Conservation (phyloP, 1,284 basidiomycete genomes). For the Pseudozyma flocculosa region DNA sequence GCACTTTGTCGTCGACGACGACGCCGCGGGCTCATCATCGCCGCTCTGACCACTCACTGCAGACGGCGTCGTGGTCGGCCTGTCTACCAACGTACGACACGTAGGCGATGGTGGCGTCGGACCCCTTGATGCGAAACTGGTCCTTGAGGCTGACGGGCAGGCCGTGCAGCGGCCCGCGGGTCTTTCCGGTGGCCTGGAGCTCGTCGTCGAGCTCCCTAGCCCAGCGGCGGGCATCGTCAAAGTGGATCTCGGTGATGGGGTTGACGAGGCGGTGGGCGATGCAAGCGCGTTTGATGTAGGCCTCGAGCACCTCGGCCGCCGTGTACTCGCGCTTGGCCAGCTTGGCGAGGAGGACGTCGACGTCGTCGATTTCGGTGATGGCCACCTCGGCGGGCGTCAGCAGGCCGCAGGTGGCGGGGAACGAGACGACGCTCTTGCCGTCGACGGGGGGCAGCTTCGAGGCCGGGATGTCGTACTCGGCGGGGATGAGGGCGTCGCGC, state of each 20-base stretch:
- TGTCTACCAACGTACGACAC: constrained; percentile 62
- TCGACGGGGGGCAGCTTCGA: constrained; percentile 15
- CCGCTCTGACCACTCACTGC: constrained; percentile 47
- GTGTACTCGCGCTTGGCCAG: constrained; percentile 65
- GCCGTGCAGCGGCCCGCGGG: constrained; percentile 67
- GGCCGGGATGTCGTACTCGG: constrained; percentile 17
- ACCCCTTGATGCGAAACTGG: constrained; percentile 66
- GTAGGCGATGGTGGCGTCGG: constrained; percentile 67
- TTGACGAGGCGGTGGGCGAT: constrained; percentile 76
- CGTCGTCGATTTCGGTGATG: constrained; percentile 56
- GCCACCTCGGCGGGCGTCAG: constrained; percentile 28
- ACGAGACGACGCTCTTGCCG: constrained; percentile 22
- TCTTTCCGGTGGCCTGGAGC: constrained; percentile 62
- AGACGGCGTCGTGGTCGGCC: constrained; percentile 19
- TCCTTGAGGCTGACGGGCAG: constrained; percentile 70
- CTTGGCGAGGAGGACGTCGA: constrained; percentile 63
- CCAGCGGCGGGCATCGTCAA: constrained; percentile 65
- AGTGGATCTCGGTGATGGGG: constrained; percentile 66
- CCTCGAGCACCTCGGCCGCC: constrained; percentile 69
- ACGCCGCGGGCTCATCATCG: too few species aligned
- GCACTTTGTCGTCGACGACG: too few species aligned
- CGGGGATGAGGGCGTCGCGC: constrained; percentile 30
- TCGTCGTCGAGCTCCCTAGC: constrained; percentile 66
- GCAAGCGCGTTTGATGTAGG: constrained; percentile 76
- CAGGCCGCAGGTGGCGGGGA: constrained; percentile 19